These are phyloP conservation scores for Coemansia sp. DNA, from an alignment of 192 early-diverging fungal genomes.

Conservation along the genomic window DNA sequence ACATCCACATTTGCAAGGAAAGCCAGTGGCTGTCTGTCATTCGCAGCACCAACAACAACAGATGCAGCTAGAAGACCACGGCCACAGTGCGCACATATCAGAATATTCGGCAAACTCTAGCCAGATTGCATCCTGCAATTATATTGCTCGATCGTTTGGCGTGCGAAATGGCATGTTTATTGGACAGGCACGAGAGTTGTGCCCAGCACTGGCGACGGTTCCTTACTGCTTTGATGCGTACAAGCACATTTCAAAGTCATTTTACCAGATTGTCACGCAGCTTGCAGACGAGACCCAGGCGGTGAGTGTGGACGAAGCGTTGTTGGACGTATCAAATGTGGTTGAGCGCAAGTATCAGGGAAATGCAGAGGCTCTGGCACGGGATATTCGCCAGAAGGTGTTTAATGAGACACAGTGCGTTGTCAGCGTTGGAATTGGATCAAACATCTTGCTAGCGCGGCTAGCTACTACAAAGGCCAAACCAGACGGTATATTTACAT, in stretches of 20 bases:
- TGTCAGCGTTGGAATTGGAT: slow-evolving; percentile 75
- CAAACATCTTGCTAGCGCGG: slow-evolving; percentile 72
- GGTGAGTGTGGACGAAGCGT: slow-evolving; percentile 83
- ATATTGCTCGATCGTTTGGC: slow-evolving; percentile 73
- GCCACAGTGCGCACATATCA: background rate
- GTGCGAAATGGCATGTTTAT: slow-evolving; percentile 80
- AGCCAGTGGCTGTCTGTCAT: slow-evolving; percentile 76
- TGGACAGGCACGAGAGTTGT: slow-evolving; percentile 66
- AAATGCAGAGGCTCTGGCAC: slow-evolving; percentile 44
- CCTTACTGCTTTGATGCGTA: slow-evolving; percentile 81
- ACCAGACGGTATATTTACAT: slow-evolving; percentile 59
- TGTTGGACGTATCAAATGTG: slow-evolving; percentile 64
- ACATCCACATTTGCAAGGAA: slow-evolving; percentile 63
- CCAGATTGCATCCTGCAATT: slow-evolving; percentile 86
- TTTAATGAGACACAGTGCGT: slow-evolving; percentile 58
- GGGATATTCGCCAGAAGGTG: slow-evolving; percentile 57
- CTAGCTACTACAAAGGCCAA: slow-evolving; percentile 74
- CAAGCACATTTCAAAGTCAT: slow-evolving; percentile 56
- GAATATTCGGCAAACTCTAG: slow-evolving; percentile 39
- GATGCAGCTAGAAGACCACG: slow-evolving; percentile 14
- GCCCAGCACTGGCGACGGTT: slow-evolving; percentile 62
- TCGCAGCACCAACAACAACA: slow-evolving; percentile 34
- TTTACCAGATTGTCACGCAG: slow-evolving; percentile 70
- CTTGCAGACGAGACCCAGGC: slow-evolving; percentile 72
- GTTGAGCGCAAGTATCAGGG: slow-evolving; percentile 21